Percentiles rank a stretch among this genome's conserved stretches.
phyloP scores from a whole-genome alignment of 2,329 filamentous ascomycete genomes.

The Ophiosphaerella narmari region DNA sequence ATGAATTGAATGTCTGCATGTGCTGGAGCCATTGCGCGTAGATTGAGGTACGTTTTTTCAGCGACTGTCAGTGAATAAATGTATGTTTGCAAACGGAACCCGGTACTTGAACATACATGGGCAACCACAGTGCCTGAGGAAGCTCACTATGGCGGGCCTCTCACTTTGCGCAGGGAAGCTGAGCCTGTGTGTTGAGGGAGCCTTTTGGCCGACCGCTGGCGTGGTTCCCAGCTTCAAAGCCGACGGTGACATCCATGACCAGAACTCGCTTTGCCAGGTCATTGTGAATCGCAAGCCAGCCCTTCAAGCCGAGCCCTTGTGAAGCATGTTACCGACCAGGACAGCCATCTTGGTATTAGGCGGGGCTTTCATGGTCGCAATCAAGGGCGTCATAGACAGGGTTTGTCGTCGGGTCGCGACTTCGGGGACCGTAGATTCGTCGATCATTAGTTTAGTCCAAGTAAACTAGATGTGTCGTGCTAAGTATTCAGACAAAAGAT shows the following conservation, averaged over 20 bases:
- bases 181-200: conserved; percentile 60
- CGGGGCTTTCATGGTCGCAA: background rate
- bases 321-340: too few relatives aligned
- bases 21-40: conserved; percentile 31
- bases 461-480: too few relatives aligned
- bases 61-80: conserved; percentile 57
- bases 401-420: background rate
- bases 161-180: conserved; percentile 54
- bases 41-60: conserved; percentile 63
- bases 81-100: background rate
- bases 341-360: background rate
- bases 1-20: conserved; percentile 37
- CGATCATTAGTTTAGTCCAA: too few relatives aligned
- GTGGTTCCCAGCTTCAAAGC: conserved; percentile 42
- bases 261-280: conserved; percentile 48
- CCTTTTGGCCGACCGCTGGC: conserved; percentile 60
- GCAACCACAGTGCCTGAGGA: conserved; percentile 75
- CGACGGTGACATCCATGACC: conserved; percentile 49
- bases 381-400: conserved; percentile 16
- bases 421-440: background rate
- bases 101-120: conserved; percentile 60
- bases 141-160: conserved; percentile 66
- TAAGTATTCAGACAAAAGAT: too few relatives aligned
- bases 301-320: too few relatives aligned
- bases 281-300: conserved; percentile 20